These are phyloP conservation scores for Argentina anserina DNA, from an alignment of 306 rosid genomes.

Conservation along the genomic window DNA sequence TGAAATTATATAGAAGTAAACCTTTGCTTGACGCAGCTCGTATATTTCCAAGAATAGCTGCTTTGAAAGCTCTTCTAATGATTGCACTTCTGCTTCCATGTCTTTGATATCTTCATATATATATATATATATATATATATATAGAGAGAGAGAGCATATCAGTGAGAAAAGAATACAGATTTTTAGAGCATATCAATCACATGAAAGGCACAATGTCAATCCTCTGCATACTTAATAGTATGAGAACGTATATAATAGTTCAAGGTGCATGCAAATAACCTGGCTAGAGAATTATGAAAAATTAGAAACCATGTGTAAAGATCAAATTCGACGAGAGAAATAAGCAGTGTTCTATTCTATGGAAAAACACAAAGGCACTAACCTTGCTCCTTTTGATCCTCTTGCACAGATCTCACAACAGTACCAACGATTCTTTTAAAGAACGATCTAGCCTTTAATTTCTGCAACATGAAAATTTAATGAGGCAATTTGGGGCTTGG, in stretches of 20 bases:
- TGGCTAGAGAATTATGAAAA: not conserved
- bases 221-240: not conserved
- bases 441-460: constrained; percentile 69
- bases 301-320: not conserved
- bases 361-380: constrained; percentile 20
- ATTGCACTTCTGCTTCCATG: constrained; percentile 91
- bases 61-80: constrained; percentile 93
- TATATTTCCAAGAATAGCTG: constrained; percentile 94
- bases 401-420: constrained; percentile 89
- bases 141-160: not conserved
- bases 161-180: not conserved
- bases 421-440: constrained; percentile 89
- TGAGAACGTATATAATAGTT: not conserved
- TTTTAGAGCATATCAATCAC: no score
- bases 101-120: constrained; percentile 57
- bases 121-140: no score
- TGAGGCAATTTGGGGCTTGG: constrained; percentile 8
- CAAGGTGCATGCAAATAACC: not conserved
- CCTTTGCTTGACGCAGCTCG: constrained; percentile 97
- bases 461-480: constrained; percentile 46
- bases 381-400: constrained; percentile 92
- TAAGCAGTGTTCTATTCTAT: constrained; percentile 7
- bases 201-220: not conserved
- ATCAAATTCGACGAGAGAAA: not conserved
- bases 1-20: constrained; percentile 24